These are phyloP conservation scores for Cercospora zeae-maydis DNA, from an alignment of 2,329 filamentous ascomycete genomes.

Conservation along the genomic window DNA sequence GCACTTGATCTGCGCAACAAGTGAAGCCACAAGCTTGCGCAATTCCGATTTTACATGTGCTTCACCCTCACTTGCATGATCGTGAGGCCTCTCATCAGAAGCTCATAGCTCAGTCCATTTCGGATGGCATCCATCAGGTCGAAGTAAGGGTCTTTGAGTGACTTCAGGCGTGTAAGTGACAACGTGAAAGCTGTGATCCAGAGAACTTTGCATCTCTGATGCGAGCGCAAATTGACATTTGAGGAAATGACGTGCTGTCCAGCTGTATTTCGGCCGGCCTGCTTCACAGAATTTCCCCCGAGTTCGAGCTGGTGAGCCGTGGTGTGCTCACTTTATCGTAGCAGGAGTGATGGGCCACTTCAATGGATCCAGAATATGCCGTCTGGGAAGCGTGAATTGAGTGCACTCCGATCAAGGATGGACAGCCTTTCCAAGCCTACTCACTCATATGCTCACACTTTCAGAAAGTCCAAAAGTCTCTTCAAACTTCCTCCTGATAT, in stretches of 20 bases:
- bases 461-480: neutral
- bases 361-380: neutral
- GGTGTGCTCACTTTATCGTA: neutral
- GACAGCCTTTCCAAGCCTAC: neutral
- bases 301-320: neutral
- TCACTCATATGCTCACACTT: neutral
- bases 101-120: neutral
- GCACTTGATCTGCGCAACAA: neutral
- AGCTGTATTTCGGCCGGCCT: neutral
- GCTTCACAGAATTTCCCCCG: neutral
- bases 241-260: neutral
- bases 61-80: neutral
- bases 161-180: neutral
- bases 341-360: neutral
- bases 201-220: neutral
- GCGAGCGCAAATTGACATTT: neutral
- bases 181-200: too few relatives aligned
- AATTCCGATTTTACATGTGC: neutral
- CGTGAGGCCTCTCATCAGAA: neutral
- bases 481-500: conserved; percentile 8
- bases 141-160: neutral
- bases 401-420: neutral
- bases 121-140: neutral
- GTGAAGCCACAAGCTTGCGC: neutral
- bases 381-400: neutral